A percentile compares a stretch with the other conserved stretches of the same genome.
Evolutionary conservation across 345 rosid genomes (phyloP).

Genomic region (Euphorbia lathyris): DNA sequence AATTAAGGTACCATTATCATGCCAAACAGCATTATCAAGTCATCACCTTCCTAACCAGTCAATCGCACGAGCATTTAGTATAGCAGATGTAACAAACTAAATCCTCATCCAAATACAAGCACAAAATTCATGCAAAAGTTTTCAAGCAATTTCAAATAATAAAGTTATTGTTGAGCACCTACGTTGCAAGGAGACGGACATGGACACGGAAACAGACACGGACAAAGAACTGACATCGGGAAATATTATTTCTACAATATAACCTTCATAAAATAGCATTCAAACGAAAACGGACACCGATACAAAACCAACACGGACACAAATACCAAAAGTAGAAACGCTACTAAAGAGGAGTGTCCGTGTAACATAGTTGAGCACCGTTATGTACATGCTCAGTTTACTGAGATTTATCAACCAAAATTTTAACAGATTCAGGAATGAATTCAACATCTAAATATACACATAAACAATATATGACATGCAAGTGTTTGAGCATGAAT

Average conservation of each 20-base stretch:
- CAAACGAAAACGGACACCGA: too few relatives aligned
- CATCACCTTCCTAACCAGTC: conserved; percentile 2
- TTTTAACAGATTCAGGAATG: background rate
- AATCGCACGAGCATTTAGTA: background rate
- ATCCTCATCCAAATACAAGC: background rate
- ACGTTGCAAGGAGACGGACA: too few relatives aligned
- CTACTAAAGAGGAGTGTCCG: too few relatives aligned
- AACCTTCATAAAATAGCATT: too few relatives aligned
- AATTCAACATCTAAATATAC: background rate
- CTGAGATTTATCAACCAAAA: background rate
- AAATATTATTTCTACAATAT: too few relatives aligned
- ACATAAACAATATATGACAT: background rate
- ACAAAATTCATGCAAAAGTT: background rate
- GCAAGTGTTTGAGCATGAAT: background rate
- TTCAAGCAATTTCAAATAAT: background rate
- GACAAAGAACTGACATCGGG: too few relatives aligned
- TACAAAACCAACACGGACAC: too few relatives aligned
- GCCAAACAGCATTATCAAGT: too few relatives aligned
- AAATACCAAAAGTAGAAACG: too few relatives aligned
- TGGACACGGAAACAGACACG: too few relatives aligned
- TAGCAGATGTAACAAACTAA: background rate
- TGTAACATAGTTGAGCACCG: background rate
- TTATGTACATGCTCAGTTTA: background rate
- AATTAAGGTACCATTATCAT: background rate
- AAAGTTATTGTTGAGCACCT: background rate